These are phyloP conservation scores for Tolypocladium tundrense DNA, from an alignment of 2,329 filamentous ascomycete species.

Conservation along the genomic window DNA sequence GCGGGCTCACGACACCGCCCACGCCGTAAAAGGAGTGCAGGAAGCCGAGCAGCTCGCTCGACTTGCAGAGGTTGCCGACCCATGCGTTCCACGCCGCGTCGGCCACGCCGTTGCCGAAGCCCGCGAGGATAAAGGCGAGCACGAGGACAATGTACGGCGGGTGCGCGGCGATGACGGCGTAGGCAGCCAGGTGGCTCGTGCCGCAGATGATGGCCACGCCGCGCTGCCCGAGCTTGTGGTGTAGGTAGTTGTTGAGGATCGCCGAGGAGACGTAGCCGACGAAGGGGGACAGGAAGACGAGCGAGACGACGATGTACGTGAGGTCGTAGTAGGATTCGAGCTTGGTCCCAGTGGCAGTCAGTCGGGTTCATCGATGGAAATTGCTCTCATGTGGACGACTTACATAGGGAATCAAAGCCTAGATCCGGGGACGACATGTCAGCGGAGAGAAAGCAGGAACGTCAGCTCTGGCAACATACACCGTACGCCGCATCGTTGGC, in stretches of 20 bases:
- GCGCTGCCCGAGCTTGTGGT: constrained; percentile 26
- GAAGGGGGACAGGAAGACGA: constrained; percentile 57
- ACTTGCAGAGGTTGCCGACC: constrained; percentile 59
- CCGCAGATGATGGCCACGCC: constrained; percentile 61
- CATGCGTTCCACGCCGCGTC: constrained; percentile 51
- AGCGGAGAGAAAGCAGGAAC: constrained; percentile 6
- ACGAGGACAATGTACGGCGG: constrained; percentile 60
- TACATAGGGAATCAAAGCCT: constrained; percentile 43
- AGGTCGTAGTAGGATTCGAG: constrained; percentile 44
- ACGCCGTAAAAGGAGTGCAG: constrained; percentile 64
- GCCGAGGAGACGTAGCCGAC: constrained; percentile 54
- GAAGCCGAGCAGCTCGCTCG: constrained; percentile 65
- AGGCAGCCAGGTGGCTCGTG: constrained; percentile 51
- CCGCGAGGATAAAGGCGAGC: constrained; percentile 53
- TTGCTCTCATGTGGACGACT: constrained; percentile 7
- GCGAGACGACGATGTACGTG: constrained; percentile 50
- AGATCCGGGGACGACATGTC: neutral
- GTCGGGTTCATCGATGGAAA: neutral
- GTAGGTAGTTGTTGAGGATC: constrained; percentile 44
- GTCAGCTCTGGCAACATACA: constrained; percentile 23
- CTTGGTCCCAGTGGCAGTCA: constrained; percentile 1
- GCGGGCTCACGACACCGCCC: constrained; percentile 57
- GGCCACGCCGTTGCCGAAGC: constrained; percentile 61
- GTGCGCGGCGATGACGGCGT: constrained; percentile 54
- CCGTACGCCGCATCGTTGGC: constrained; percentile 49